Evolutionary conservation across 2,329 filamentous ascomycete species (phyloP).

Genomic region (Colletotrichum simmondsii): DNA sequence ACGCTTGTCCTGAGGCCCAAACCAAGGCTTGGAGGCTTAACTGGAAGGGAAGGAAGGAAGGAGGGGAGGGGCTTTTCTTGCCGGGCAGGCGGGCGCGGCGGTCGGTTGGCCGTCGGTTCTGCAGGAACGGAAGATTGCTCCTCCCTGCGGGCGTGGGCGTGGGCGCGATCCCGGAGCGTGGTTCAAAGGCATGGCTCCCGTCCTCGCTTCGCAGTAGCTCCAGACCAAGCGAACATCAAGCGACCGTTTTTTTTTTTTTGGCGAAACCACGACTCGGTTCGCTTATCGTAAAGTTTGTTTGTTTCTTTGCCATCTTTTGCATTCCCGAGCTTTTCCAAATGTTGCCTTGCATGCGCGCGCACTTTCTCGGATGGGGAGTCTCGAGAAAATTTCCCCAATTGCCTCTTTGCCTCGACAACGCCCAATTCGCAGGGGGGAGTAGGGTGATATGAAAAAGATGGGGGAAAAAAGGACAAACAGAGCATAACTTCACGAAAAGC

Average conservation of each 20-base stretch:
- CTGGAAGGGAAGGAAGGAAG: neutral
- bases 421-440: neutral
- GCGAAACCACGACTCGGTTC: slow-evolving; percentile 32
- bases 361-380: neutral
- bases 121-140: slow-evolving; percentile 32
- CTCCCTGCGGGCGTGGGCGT: slow-evolving; percentile 28
- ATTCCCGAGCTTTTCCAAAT: slow-evolving; percentile 18
- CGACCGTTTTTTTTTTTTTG: slow-evolving; percentile 23
- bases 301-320: slow-evolving; percentile 19
- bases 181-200: slow-evolving; percentile 36
- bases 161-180: slow-evolving; percentile 28
- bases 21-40: neutral
- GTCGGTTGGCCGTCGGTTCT: slow-evolving; percentile 19
- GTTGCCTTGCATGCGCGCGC: neutral
- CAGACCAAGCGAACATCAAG: slow-evolving; percentile 47
- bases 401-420: neutral
- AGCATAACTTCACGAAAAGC: slow-evolving; percentile 26
- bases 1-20: neutral
- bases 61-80: neutral
- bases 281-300: slow-evolving; percentile 36
- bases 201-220: slow-evolving; percentile 49
- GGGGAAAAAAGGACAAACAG: neutral
- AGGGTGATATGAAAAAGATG: neutral
- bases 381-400: slow-evolving; percentile 18
- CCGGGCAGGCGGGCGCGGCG: neutral